Conservation (phyloP, 352 stramenopile species). For the Phytophthora hybrid region DNA sequence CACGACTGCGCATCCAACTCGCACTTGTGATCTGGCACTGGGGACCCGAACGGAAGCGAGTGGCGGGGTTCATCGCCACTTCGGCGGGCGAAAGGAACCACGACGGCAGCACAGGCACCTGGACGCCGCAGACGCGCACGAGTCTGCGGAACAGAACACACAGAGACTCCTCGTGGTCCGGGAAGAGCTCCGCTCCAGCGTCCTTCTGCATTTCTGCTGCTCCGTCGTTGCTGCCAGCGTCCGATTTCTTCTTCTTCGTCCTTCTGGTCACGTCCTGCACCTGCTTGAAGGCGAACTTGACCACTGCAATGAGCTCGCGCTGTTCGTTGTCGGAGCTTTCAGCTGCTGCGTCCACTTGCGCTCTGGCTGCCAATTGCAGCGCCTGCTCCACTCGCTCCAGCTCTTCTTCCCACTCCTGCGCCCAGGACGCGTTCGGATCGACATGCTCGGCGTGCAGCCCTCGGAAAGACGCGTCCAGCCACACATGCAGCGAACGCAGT, state of each 20-base stretch:
- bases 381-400: constrained; percentile 55
- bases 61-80: constrained; percentile 26
- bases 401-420: constrained; percentile 53
- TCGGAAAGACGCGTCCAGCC: constrained; percentile 49
- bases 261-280: constrained; percentile 34
- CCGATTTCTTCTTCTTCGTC: constrained; percentile 27
- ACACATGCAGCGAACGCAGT: constrained; percentile 48
- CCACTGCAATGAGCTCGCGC: constrained; percentile 55
- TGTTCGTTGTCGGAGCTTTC: constrained; percentile 37
- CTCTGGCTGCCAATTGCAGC: constrained; percentile 44
- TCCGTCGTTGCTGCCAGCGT: constrained; percentile 17
- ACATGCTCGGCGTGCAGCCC: constrained; percentile 51
- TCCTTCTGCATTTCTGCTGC: constrained; percentile 15
- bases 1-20: constrained; percentile 38
- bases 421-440: constrained; percentile 56
- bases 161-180: constrained; percentile 53
- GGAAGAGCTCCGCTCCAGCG: constrained; percentile 32
- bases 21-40: constrained; percentile 43
- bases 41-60: constrained; percentile 38
- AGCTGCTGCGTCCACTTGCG: constrained; percentile 35
- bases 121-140: constrained; percentile 51
- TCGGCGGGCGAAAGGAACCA: constrained; percentile 67
- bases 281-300: constrained; percentile 63
- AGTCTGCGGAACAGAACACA: constrained; percentile 57
- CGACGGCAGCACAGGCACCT: constrained; percentile 51